Percentiles rank a stretch among this genome's conserved stretches.
Evolutionary conservation across 1,284 basidiomycete species (phyloP).

Genomic region (Leccinum angustisporum): DNA sequence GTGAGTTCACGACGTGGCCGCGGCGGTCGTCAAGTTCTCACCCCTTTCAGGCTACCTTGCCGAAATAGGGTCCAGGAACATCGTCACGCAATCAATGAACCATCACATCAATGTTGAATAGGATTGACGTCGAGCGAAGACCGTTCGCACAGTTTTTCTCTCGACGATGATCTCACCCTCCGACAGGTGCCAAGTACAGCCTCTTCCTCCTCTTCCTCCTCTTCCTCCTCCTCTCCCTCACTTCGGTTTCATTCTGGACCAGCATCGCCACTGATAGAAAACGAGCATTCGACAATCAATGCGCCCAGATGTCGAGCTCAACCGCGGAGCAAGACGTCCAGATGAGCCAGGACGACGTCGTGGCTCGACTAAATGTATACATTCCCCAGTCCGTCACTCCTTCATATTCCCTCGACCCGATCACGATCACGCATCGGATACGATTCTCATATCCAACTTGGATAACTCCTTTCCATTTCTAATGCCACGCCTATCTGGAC

Average conservation of each 20-base stretch:
- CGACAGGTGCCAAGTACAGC: constrained; percentile 16
- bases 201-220: constrained; percentile 7
- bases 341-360: constrained; percentile 44
- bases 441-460: constrained; percentile 76
- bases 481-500: no score
- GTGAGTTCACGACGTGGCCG: constrained; percentile 69
- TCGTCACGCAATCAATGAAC: no score
- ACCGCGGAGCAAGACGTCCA: constrained; percentile 20
- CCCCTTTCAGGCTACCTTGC: constrained; percentile 48
- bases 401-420: constrained; percentile 70
- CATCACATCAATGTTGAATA: no score
- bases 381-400: constrained; percentile 57
- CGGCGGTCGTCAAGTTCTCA: constrained; percentile 83
- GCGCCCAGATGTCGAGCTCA: constrained; percentile 11
- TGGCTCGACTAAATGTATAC: constrained; percentile 45
- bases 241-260: constrained; percentile 5
- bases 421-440: constrained; percentile 71
- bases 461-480: constrained; percentile 69
- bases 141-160: constrained; percentile 13
- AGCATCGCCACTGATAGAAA: neutral
- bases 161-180: constrained; percentile 17
- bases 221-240: constrained; percentile 9
- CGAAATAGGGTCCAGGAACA: no score
- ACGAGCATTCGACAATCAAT: neutral
- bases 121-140: constrained; percentile 12